Evolutionary conservation across 2,329 filamentous ascomycete genomes (phyloP).

Genomic region (Fusarium sublunatum): DNA sequence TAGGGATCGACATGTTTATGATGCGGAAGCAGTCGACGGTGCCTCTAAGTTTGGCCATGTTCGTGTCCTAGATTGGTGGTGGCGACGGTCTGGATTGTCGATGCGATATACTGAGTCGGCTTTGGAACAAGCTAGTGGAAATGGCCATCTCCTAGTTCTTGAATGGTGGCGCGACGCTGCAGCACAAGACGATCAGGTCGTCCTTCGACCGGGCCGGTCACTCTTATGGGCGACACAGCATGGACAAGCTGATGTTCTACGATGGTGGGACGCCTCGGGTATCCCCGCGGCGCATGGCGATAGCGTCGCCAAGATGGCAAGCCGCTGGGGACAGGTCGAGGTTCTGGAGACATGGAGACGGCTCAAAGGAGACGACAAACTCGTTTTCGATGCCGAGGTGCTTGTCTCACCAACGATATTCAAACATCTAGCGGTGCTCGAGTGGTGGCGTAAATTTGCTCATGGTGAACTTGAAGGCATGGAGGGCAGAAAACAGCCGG

Average conservation of each 20-base stretch:
- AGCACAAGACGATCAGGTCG: slow-evolving; percentile 66
- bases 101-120: slow-evolving; percentile 88
- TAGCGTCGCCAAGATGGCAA: slow-evolving; percentile 84
- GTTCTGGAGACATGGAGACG: slow-evolving; percentile 85
- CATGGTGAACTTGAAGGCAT: slow-evolving; percentile 65
- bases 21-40: slow-evolving; percentile 84
- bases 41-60: slow-evolving; percentile 88
- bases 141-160: slow-evolving; percentile 85
- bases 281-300: slow-evolving; percentile 85
- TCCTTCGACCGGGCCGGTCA: slow-evolving; percentile 84
- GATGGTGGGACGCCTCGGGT: slow-evolving; percentile 88
- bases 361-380: slow-evolving; percentile 71
- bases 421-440: slow-evolving; percentile 83
- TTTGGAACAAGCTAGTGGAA: slow-evolving; percentile 86
- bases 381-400: slow-evolving; percentile 85
- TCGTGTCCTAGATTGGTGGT: slow-evolving; percentile 92
- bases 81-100: slow-evolving; percentile 77
- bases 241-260: slow-evolving; percentile 79
- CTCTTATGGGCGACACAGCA: slow-evolving; percentile 86
- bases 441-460: slow-evolving; percentile 88
- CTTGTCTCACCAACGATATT: slow-evolving; percentile 89
- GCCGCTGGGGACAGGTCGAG: slow-evolving; percentile 83
- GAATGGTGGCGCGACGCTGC: slow-evolving; percentile 91
- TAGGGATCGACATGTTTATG: slow-evolving; percentile 82
- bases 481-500: slow-evolving; percentile 69